A percentile compares a stretch with the other conserved stretches of the same genome.
These are phyloP conservation scores for Candida loeiensis DNA, from an alignment of 805 yeast species.

Conservation along the genomic window DNA sequence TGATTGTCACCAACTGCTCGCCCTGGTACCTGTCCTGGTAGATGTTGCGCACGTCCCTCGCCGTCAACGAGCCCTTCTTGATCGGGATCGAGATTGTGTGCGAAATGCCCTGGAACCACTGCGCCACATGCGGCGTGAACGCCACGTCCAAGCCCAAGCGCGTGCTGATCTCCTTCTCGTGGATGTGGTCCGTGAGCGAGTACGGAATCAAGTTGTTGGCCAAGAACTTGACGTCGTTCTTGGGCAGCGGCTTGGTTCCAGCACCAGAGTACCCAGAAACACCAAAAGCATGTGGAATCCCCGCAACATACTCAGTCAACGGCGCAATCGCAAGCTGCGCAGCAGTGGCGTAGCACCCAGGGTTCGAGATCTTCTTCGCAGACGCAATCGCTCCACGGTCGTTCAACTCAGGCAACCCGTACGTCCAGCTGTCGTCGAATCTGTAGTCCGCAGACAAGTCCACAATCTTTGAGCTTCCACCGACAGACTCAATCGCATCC, in stretches of 20 bases:
- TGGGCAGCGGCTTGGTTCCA: constrained; percentile 97
- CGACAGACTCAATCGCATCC: constrained; percentile 67
- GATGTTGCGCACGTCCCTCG: constrained; percentile 78
- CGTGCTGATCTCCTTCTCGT: constrained; percentile 86
- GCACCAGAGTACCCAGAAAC: constrained; percentile 99
- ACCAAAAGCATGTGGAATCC: constrained; percentile 85
- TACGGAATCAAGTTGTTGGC: constrained; percentile 88
- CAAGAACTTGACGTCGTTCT: constrained; percentile 77
- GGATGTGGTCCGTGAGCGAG: constrained; percentile 93
- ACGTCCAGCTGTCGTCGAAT: constrained; percentile 90
- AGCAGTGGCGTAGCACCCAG: constrained; percentile 99
- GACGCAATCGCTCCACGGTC: constrained; percentile 61
- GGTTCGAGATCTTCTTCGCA: constrained; percentile 86
- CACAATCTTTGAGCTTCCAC: constrained; percentile 73
- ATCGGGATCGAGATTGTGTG: constrained; percentile 90
- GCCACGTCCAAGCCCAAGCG: constrained; percentile 79
- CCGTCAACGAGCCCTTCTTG: constrained; percentile 57
- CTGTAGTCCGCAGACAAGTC: constrained; percentile 96
- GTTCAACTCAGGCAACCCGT: constrained; percentile 92
- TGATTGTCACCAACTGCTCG: constrained; percentile 78
- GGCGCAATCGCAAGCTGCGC: constrained; percentile 90
- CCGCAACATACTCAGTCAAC: constrained; percentile 59
- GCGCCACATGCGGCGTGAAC: constrained; percentile 96
- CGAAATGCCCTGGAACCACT: constrained; percentile 98
- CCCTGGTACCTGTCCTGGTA: constrained; percentile 86